Evolutionary conservation across 2,329 filamentous ascomycete species (phyloP), one percentile per base, ranked within the genome.

Genomic region (Fusarium sarcochroum): DNA sequence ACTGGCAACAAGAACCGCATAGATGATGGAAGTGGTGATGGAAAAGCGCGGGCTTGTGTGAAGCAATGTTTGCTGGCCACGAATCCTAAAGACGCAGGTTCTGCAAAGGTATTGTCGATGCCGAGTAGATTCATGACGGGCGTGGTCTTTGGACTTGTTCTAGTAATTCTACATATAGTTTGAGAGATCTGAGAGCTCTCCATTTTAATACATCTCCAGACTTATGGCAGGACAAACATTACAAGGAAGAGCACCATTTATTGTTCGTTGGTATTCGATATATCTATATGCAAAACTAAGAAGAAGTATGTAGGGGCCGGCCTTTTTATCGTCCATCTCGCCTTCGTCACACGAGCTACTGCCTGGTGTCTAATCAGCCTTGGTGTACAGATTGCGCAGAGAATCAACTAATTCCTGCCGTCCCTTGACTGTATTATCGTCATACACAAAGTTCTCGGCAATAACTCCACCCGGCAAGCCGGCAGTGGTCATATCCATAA

Each of bases 401-500:
- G 61, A 64, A 23, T 75, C 73, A 13, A 70, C 69, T 48, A 79
- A 37, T 25, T 77, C 72, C 3, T 70, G 37, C n/a, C 64, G 48
- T 1, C 77, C 75, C 45, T 46, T 58, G 2, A 77, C 48, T 0
- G 70, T 76, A 5, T 71, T 42, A 21, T 75, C 71, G 7, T 71
- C 71, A 27, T 72, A 68, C 2, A 51, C 68, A 45, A 70, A 76
- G 17, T 76, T 64, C 9, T 58, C 63, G 2, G 51, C 63, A 47
- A 72, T 70, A 23, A 75, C 59, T 1, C 77, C 78, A 2, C 70
- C 76, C 8, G 70, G 63, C 20, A 76, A 47, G 1, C 58, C 51
- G 7, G 73, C 68, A 8, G 53, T 63, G 0, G 70, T 74, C 69
- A 79, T 76, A 37, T 75, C 75, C 10, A 74, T 74, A n/a, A 77